These are phyloP conservation scores for Botrytis elliptica DNA, from an alignment of 2,329 filamentous ascomycete genomes.

Conservation along the genomic window DNA sequence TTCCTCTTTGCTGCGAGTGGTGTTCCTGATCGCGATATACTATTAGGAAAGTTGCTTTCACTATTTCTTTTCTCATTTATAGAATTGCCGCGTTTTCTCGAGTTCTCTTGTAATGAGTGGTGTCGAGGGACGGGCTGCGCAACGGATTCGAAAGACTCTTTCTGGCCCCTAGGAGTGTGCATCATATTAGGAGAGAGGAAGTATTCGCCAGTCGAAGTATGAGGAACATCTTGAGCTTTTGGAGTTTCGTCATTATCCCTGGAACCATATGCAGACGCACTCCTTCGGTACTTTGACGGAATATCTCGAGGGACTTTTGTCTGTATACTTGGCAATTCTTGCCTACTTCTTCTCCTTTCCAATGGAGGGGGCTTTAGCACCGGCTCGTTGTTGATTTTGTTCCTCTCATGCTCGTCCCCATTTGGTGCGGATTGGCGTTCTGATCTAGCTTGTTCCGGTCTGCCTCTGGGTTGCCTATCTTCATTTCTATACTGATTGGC, in stretches of 20 bases:
- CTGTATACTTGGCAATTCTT: conserved; percentile 38
- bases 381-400: not conserved
- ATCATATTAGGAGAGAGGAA: conserved; percentile 50
- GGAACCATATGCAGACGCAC: conserved; percentile 32
- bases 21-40: conserved; percentile 27
- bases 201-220: conserved; percentile 40
- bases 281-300: conserved; percentile 37
- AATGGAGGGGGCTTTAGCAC: conserved; percentile 24
- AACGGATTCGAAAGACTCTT: conserved; percentile 28
- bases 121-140: conserved; percentile 41
- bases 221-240: conserved; percentile 37
- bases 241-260: conserved; percentile 29
- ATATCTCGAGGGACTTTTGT: conserved; percentile 38
- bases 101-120: conserved; percentile 39
- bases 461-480: conserved; percentile 25
- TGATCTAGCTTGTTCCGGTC: not conserved
- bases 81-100: conserved; percentile 34
- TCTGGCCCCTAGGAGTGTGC: conserved; percentile 21
- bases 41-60: conserved; percentile 23
- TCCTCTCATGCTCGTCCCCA: conserved; percentile 7
- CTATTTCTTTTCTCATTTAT: conserved; percentile 35
- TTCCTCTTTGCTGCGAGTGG: conserved; percentile 29
- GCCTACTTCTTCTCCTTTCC: conserved; percentile 34
- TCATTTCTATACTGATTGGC: conserved; percentile 18
- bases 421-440: not conserved